Evolutionary conservation across 495 filamentous ascomycete genomes (phyloP).

Genomic region (Cercophora newfieldiana): DNA sequence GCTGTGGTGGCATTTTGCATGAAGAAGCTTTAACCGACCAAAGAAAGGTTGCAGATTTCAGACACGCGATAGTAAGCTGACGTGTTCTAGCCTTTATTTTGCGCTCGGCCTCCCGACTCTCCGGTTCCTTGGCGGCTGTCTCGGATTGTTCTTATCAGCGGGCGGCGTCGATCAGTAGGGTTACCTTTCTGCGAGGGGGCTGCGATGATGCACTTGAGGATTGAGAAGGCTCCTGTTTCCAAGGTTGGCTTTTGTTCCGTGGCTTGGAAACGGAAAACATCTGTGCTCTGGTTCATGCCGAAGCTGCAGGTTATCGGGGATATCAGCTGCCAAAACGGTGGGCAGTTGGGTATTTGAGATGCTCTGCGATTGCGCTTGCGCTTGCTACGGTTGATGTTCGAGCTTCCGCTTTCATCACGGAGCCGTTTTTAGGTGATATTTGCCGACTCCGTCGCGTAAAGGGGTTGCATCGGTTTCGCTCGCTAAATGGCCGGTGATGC

Average conservation of each 20-base stretch:
- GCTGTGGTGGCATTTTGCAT: neutral
- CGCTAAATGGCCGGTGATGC: too few species aligned
- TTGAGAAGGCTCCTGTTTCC: neutral
- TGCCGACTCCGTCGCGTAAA: too few species aligned
- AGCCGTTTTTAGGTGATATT: too few species aligned
- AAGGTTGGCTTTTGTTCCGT: too few species aligned
- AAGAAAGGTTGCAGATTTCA: neutral
- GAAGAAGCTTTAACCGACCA: neutral
- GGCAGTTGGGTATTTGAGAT: too few species aligned
- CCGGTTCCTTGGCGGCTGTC: neutral
- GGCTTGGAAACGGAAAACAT: neutral
- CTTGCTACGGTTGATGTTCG: too few species aligned
- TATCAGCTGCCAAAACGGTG: neutral
- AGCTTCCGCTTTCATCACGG: too few species aligned
- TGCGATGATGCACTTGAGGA: neutral
- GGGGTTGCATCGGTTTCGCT: too few species aligned
- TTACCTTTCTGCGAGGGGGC: neutral
- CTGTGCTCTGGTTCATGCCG: neutral
- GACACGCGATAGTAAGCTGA: slow-evolving; percentile 12
- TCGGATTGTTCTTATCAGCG: slow-evolving; percentile 11
- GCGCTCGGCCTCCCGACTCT: neutral
- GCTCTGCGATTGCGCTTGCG: too few species aligned
- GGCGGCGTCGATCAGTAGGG: neutral
- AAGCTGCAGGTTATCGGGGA: neutral
- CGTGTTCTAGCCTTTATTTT: slow-evolving; percentile 3